Evolutionary conservation across 768 basidiomycete genomes (phyloP).

Genomic region (Cyclocybe cylindracea): DNA sequence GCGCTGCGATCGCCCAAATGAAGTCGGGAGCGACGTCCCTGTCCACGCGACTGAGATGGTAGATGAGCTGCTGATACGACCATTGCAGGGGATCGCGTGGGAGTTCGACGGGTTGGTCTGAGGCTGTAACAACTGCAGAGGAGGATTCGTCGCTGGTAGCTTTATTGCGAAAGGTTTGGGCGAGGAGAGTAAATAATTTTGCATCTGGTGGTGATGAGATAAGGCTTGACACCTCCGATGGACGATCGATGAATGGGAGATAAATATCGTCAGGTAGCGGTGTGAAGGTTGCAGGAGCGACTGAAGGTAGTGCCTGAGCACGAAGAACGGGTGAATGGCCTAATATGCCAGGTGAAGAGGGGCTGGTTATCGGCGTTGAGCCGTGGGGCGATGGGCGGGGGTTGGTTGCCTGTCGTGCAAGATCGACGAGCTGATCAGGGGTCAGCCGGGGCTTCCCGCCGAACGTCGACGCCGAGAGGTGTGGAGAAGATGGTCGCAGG

Average conservation of each 20-base stretch:
- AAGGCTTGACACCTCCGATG: slow-evolving; percentile 70
- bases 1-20: slow-evolving; percentile 70
- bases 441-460: slow-evolving; percentile 52
- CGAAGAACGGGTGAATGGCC: slow-evolving; percentile 17
- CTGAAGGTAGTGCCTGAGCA: slow-evolving; percentile 12
- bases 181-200: slow-evolving; percentile 71
- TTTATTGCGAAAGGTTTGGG: slow-evolving; percentile 61
- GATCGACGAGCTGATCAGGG: slow-evolving; percentile 74
- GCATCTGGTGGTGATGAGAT: slow-evolving; percentile 65
- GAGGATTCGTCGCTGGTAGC: slow-evolving; percentile 6
- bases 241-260: slow-evolving; percentile 86
- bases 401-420: slow-evolving; percentile 63
- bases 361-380: slow-evolving; percentile 5
- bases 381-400: slow-evolving; percentile 27
- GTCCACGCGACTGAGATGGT: slow-evolving; percentile 66
- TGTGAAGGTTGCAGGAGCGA: slow-evolving; percentile 64
- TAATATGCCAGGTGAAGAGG: not conserved
- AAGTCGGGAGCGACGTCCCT: slow-evolving; percentile 67
- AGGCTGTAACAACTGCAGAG: slow-evolving; percentile 19
- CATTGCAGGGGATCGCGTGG: slow-evolving; percentile 65
- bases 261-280: slow-evolving; percentile 75
- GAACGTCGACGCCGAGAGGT: slow-evolving; percentile 31
- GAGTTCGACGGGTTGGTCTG: slow-evolving; percentile 28
- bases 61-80: slow-evolving; percentile 69
- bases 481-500: slow-evolving; percentile 50